Percentiles rank a stretch among this genome's conserved stretches.
These are phyloP conservation scores for Macrophomina tecta DNA, from an alignment of 2,329 filamentous ascomycete genomes.

Conservation along the genomic window DNA sequence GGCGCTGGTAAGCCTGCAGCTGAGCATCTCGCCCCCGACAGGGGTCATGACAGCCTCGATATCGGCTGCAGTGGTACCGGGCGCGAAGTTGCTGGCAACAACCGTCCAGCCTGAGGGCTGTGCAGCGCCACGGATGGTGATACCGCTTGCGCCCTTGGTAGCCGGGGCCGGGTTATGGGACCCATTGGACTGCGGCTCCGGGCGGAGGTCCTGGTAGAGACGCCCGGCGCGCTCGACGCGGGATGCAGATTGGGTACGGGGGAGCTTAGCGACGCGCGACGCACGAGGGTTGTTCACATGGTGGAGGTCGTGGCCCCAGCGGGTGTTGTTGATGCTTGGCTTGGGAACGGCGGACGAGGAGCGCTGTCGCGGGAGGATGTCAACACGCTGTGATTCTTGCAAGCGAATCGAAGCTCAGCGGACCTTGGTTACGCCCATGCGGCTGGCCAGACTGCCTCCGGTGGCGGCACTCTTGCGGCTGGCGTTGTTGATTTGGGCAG, in stretches of 20 bases:
- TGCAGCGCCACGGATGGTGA: constrained; percentile 72
- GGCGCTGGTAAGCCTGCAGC: constrained; percentile 71
- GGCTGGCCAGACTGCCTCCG: constrained; percentile 62
- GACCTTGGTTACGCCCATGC: constrained; percentile 76
- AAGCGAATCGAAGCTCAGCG: background rate
- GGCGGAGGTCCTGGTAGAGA: constrained; percentile 48
- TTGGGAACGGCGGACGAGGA: constrained; percentile 28
- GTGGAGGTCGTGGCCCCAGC: constrained; percentile 77
- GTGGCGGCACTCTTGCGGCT: constrained; percentile 52
- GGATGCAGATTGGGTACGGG: constrained; percentile 47
- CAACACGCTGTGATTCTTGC: background rate
- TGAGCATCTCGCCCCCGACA: constrained; percentile 69
- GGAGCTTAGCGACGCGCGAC: constrained; percentile 41
- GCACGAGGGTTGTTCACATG: constrained; percentile 42
- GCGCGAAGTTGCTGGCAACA: constrained; percentile 81
- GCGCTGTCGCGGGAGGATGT: constrained; percentile 34
- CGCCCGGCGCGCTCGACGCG: constrained; percentile 50
- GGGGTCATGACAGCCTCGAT: constrained; percentile 83
- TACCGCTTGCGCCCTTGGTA: constrained; percentile 52
- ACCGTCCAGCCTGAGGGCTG: constrained; percentile 59
- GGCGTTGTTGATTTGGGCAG: constrained; percentile 45
- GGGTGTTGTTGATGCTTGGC: constrained; percentile 59
- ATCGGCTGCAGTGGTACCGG: constrained; percentile 80
- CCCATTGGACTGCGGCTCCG: constrained; percentile 38
- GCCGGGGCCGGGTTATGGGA: constrained; percentile 34